phyloP scores from a whole-genome alignment of 192 early-diverging fungal species.

The Phycomyces nitens region DNA sequence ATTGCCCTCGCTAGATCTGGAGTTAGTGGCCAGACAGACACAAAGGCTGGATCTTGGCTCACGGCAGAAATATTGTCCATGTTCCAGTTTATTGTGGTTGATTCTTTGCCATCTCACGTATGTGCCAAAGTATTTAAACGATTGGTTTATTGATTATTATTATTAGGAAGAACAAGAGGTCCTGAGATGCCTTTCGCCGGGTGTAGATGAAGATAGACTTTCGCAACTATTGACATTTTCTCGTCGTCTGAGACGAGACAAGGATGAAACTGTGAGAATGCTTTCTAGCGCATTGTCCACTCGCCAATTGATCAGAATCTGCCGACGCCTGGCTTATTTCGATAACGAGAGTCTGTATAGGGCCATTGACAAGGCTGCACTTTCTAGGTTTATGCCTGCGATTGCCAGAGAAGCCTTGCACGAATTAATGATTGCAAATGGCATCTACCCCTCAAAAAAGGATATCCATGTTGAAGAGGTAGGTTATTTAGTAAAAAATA shows the following conservation, averaged over 20 bases:
- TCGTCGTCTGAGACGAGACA: conserved; percentile 51
- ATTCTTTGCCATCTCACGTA: conserved; percentile 41
- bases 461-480: conserved; percentile 31
- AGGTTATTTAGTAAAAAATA: neutral
- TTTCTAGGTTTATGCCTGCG: conserved; percentile 71
- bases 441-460: conserved; percentile 43
- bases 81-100: conserved; percentile 68
- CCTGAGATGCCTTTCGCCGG: conserved; percentile 48
- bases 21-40: conserved; percentile 42
- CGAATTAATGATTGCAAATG: conserved; percentile 52
- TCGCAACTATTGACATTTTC: conserved; percentile 52
- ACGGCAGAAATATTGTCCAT: conserved; percentile 66
- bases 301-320: conserved; percentile 71
- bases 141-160: neutral
- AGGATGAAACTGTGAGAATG: conserved; percentile 55
- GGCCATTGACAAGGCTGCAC: conserved; percentile 60
- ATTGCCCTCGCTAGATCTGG: conserved; percentile 60
- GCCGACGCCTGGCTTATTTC: conserved; percentile 59
- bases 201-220: conserved; percentile 43
- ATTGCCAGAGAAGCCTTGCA: conserved; percentile 63
- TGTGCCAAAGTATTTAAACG: neutral
- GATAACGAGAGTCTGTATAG: conserved; percentile 60
- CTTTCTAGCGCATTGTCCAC: conserved; percentile 64
- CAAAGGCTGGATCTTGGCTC: conserved; percentile 61
- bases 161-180: conserved; percentile 47